These are phyloP conservation scores for Hyaloscypha finlandica DNA, from an alignment of 495 filamentous ascomycete genomes.

Conservation along the genomic window DNA sequence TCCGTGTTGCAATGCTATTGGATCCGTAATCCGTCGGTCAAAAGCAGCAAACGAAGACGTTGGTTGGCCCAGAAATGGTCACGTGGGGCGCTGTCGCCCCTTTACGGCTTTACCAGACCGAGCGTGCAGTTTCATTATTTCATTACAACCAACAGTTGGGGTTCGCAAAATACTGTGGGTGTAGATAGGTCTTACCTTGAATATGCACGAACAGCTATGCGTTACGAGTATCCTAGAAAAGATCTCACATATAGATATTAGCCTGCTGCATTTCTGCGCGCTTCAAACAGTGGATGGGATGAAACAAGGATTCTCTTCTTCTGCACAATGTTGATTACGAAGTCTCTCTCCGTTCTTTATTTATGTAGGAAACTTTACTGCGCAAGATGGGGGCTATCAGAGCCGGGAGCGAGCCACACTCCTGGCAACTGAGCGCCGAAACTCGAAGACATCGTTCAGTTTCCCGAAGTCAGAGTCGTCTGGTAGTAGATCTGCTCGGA, in stretches of 20 bases:
- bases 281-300: conserved; percentile 5
- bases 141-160: no score
- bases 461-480: conserved; percentile 28
- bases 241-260: background rate
- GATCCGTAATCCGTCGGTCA: background rate
- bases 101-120: no score
- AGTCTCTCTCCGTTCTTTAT: background rate
- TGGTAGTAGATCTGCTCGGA: conserved; percentile 26
- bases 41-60: background rate
- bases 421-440: conserved; percentile 16
- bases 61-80: background rate
- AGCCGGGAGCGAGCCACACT: background rate
- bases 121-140: background rate
- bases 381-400: background rate
- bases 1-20: background rate
- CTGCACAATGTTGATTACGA: background rate
- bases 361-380: background rate
- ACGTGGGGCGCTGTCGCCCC: background rate
- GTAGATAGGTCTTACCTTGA: background rate
- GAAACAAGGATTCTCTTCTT: background rate
- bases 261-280: background rate
- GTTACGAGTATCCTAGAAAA: background rate
- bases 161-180: background rate
- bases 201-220: background rate
- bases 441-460: conserved; percentile 32